Conservation (phyloP, 2,329 filamentous ascomycete genomes). For the Didymella arachidicola region DNA sequence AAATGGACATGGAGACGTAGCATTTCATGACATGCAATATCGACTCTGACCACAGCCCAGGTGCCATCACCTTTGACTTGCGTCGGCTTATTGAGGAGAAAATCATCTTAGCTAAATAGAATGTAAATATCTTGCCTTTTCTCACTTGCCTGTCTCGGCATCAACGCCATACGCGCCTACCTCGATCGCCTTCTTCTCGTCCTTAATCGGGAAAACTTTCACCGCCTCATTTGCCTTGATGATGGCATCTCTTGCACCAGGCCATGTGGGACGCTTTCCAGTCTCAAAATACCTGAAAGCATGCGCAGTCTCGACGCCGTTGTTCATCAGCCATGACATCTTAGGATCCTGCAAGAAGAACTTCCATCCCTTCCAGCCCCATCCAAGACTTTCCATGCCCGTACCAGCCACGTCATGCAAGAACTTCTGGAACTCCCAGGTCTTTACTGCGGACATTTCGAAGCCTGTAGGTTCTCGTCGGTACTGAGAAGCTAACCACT, state of each 20-base stretch:
- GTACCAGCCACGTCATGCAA: conserved; percentile 45
- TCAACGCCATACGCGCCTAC: conserved; percentile 1
- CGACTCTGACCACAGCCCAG: neutral
- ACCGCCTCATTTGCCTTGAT: conserved; percentile 24
- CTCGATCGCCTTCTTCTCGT: conserved; percentile 5
- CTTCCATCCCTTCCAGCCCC: conserved; percentile 43
- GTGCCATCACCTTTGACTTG: neutral
- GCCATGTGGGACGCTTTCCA: conserved; percentile 38
- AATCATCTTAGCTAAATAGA: neutral
- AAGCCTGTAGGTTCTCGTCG: conserved; percentile 25
- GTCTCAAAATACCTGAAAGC: conserved; percentile 49
- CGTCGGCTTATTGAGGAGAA: neutral
- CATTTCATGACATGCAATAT: neutral
- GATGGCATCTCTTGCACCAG: conserved; percentile 26
- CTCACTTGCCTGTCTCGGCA: neutral
- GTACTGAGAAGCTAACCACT: neutral
- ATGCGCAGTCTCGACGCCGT: conserved; percentile 46
- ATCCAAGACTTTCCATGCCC: conserved; percentile 1
- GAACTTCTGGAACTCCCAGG: conserved; percentile 38
- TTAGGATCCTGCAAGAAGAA: conserved; percentile 47
- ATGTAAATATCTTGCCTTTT: neutral
- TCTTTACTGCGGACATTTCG: conserved; percentile 29
- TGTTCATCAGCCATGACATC: conserved; percentile 36
- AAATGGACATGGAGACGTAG: neutral
- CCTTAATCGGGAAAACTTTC: conserved; percentile 22